Percentiles rank a stretch among this genome's conserved stretches.
Evolutionary conservation across 2,329 filamentous ascomycete species (phyloP).

Genomic region (Neonectria sp.): DNA sequence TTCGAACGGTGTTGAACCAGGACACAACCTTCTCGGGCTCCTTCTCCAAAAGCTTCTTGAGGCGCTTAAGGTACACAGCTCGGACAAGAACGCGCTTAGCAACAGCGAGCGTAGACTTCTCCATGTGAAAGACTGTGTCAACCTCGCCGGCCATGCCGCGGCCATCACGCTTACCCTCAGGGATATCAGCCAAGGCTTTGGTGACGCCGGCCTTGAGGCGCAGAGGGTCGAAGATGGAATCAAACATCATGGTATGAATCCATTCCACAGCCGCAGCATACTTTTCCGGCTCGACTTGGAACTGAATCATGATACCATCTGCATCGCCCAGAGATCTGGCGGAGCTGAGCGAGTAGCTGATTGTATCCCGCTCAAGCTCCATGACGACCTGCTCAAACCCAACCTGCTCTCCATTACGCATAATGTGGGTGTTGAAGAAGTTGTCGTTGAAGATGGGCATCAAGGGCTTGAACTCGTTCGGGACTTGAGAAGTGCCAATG

Average conservation of each 20-base stretch:
- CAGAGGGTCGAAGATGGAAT: constrained; percentile 86
- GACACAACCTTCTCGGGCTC: constrained; percentile 82
- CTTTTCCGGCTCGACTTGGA: constrained; percentile 91
- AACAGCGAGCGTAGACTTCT: constrained; percentile 81
- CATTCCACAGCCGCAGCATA: constrained; percentile 87
- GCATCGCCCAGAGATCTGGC: constrained; percentile 80
- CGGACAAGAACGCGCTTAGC: constrained; percentile 89
- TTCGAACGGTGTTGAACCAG: constrained; percentile 84
- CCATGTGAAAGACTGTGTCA: constrained; percentile 84
- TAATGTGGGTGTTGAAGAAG: constrained; percentile 94
- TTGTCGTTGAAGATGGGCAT: constrained; percentile 89
- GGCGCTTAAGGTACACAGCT: constrained; percentile 86
- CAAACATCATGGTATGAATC: constrained; percentile 89
- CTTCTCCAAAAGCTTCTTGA: constrained; percentile 84
- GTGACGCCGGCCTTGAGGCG: constrained; percentile 76
- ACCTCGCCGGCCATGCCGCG: constrained; percentile 75
- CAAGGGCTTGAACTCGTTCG: constrained; percentile 87
- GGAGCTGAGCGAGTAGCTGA: constrained; percentile 83
- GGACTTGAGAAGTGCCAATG: constrained; percentile 83
- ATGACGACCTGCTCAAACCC: constrained; percentile 95
- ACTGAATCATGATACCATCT: constrained; percentile 85
- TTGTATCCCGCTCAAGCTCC: constrained; percentile 90
- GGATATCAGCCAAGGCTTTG: constrained; percentile 92
- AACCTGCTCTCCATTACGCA: constrained; percentile 80
- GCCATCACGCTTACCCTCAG: constrained; percentile 91